Base-by-base conservation (phyloP, 345 rosid genomes). In the Linum lewisii region DNA sequence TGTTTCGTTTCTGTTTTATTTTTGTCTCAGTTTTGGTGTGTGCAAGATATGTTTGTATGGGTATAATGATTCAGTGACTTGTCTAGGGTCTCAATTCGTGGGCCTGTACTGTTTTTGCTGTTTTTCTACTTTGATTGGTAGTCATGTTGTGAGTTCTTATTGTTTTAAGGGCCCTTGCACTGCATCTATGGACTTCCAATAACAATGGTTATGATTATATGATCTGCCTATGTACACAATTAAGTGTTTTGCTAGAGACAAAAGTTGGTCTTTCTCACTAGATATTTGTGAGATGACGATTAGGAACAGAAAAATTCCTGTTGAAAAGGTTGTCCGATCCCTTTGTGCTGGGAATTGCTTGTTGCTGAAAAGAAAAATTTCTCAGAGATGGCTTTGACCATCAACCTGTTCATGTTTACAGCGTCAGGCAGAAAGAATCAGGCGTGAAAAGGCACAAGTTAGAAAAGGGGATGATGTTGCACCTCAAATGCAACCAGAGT, bases 401-500 rank as follows among this genome's bases (percentile, higher is more conserved):
- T 38, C 45, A 15, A 15, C 2, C 6, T 69, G 59, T 22, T 63
- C 21, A 20, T 65, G 20, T 59, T 61, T 62, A 63, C 94, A 93
- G 99, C 84, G 82, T 64, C 99, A 89, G 61, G 64, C 85, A 22
- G 85, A 78, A 66, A 85, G 87, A 76, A 79, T 81, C 55, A 75
- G 65, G 76, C 88, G 82, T 58, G 88, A 79, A 32, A 84, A 82
- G 68, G 78, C 69, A 55, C 84, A 79, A 26, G 65, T 64, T 15
- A 80, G 75, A 67, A 80, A 83, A 77, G 78, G 79, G 63, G 77
- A 79, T 79, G 91, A 89, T 63, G 77, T 74, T 1, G 79, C 72
- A 59, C 88, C 83, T 54, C 74, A 57, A 68, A 64, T 60, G 64
- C 75, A 72, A 66, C 80, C 82, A 60, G 78, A 84, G 32, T 67